phyloP scores from a whole-genome alignment of 2,329 filamentous ascomycete species.

The Exophiala phaeomuriformis region DNA sequence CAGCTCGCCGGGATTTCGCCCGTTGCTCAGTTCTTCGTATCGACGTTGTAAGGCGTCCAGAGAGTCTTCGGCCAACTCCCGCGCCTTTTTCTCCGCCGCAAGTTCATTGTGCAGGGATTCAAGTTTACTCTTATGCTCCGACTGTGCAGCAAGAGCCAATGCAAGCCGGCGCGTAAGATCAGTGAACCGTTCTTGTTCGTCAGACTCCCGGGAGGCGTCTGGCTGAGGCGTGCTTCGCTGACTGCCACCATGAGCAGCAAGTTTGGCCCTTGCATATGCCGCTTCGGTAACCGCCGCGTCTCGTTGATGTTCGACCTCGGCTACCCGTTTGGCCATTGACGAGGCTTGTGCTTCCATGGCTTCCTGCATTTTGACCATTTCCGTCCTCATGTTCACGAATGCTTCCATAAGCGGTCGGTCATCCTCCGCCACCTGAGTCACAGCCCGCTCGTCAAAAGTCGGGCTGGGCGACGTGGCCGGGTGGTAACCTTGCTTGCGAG shows the following conservation, averaged over 20 bases:
- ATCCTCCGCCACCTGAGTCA: conserved; percentile 81
- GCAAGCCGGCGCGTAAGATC: conserved; percentile 80
- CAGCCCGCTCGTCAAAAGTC: conserved; percentile 64
- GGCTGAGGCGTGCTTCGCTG: conserved; percentile 49
- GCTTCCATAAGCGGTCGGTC: conserved; percentile 90
- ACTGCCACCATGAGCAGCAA: conserved; percentile 66
- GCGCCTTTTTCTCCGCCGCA: conserved; percentile 70
- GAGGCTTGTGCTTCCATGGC: conserved; percentile 84
- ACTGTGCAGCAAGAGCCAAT: conserved; percentile 68
- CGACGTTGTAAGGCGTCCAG: conserved; percentile 73
- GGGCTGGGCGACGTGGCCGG: conserved; percentile 64
- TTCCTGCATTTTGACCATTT: conserved; percentile 80
- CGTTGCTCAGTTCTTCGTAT: conserved; percentile 73
- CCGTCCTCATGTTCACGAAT: conserved; percentile 79
- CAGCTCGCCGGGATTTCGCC: conserved; percentile 74
- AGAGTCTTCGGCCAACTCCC: conserved; percentile 82
- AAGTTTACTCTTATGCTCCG: conserved; percentile 69
- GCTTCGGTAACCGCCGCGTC: conserved; percentile 93
- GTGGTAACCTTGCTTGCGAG: conserved; percentile 80
- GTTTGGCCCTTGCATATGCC: conserved; percentile 85
- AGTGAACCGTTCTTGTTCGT: conserved; percentile 57
- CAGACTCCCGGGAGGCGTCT: conserved; percentile 52
- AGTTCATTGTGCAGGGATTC: conserved; percentile 64
- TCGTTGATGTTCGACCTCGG: conserved; percentile 88
- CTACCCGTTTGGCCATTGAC: conserved; percentile 78